phyloP scores from a whole-genome alignment of 495 filamentous ascomycete genomes.

The Tuber indicum region DNA sequence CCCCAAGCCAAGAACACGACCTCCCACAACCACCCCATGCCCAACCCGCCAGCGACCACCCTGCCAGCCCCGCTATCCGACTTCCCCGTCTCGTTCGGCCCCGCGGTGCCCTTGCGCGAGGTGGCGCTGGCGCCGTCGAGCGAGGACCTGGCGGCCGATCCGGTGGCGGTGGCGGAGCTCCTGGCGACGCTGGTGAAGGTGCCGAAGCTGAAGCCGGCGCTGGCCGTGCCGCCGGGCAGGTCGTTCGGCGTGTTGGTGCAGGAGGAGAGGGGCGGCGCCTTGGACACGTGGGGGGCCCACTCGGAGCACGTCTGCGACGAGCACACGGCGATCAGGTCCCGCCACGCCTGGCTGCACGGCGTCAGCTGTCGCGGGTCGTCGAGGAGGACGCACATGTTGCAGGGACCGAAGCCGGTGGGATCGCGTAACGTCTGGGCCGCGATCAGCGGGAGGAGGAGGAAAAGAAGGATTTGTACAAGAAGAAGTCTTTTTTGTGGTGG shows the following conservation, averaged over 20 bases:
- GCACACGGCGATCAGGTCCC: neutral
- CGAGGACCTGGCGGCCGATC: neutral
- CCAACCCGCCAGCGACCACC: neutral
- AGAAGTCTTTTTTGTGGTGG: too few species aligned
- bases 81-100: too few species aligned
- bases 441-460: neutral
- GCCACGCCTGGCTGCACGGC: neutral
- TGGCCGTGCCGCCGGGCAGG: neutral
- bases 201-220: neutral
- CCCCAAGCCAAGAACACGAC: neutral
- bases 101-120: too few species aligned
- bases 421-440: neutral
- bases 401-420: neutral
- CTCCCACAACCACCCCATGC: neutral
- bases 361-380: neutral
- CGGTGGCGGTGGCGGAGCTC: neutral
- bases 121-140: too few species aligned
- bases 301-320: neutral
- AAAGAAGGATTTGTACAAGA: neutral
- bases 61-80: neutral
- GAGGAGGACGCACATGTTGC: neutral
- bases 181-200: neutral
- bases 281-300: neutral
- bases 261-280: neutral
- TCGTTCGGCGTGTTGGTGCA: neutral